Evolutionary conservation across 139 green algal species (phyloP).

Genomic region (Pleodorina starrii): DNA sequence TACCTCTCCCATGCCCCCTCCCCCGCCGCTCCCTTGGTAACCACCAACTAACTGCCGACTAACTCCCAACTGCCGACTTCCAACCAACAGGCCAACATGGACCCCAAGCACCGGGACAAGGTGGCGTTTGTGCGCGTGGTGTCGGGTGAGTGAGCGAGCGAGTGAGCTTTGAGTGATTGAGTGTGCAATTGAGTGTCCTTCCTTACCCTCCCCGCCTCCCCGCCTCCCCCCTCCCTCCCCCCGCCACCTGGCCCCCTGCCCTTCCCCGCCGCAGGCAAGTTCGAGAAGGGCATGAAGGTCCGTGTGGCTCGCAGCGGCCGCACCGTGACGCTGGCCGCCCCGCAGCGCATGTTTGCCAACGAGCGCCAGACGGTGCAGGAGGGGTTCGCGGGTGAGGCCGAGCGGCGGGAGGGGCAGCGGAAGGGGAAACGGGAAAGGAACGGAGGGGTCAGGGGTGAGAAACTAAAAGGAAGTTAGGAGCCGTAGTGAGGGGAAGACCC

Average conservation of each 20-base stretch:
- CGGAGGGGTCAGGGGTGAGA: neutral
- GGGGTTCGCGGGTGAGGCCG: conserved; percentile 67
- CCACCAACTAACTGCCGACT: neutral
- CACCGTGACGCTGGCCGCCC: conserved; percentile 74
- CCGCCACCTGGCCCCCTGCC: neutral
- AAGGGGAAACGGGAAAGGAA: neutral
- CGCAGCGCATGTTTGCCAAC: conserved; percentile 86
- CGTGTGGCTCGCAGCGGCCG: conserved; percentile 78
- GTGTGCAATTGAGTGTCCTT: neutral
- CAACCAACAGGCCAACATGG: conserved; percentile 81
- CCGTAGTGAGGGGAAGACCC: no score
- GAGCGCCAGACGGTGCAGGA: conserved; percentile 72
- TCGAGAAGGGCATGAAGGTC: conserved; percentile 85
- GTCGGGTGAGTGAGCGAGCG: conserved; percentile 29
- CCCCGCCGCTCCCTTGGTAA: neutral
- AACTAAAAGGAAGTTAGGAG: no score
- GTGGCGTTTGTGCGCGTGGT: conserved; percentile 64
- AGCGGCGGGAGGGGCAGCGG: neutral
- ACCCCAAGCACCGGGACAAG: conserved; percentile 84
- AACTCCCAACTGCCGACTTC: neutral
- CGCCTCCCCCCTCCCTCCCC: neutral
- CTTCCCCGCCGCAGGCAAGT: conserved; percentile 58
- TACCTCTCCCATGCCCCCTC: no score
- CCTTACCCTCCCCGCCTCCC: neutral
- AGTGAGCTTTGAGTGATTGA: neutral